phyloP scores from a whole-genome alignment of 768 basidiomycete genomes.

The Mycena pura region DNA sequence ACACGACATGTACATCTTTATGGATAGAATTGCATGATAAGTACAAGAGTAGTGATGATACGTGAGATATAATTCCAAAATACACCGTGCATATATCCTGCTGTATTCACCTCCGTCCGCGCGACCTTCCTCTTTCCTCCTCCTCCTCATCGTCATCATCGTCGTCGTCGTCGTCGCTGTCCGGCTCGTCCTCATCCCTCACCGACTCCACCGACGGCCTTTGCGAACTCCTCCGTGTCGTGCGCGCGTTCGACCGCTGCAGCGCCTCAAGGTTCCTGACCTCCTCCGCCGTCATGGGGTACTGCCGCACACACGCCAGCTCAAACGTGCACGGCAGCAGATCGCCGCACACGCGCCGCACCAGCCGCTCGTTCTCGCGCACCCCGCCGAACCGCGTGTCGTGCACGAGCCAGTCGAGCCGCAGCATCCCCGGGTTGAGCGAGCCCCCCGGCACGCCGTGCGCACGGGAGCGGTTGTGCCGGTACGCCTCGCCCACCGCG shows the following conservation, averaged over 20 bases:
- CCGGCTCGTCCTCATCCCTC: conserved; percentile 12
- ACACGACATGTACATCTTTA: no score
- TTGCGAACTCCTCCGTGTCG: conserved; percentile 19
- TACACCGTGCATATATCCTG: background rate
- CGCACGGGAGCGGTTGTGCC: conserved; percentile 69
- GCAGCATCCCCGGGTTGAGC: conserved; percentile 66
- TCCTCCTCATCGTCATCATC: background rate
- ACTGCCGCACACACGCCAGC: conserved; percentile 56
- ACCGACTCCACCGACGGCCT: conserved; percentile 17
- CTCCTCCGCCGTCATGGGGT: conserved; percentile 58
- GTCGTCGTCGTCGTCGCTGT: background rate
- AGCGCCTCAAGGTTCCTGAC: conserved; percentile 52
- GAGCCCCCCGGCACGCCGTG: conserved; percentile 72
- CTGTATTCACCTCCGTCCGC: background rate
- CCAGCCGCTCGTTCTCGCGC: conserved; percentile 48
- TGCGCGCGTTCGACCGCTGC: conserved; percentile 35
- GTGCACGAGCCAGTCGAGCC: conserved; percentile 70
- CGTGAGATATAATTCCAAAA: conserved; percentile 14
- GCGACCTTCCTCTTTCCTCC: conserved; percentile 1
- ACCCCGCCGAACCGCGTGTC: conserved; percentile 72
- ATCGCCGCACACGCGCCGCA: conserved; percentile 53
- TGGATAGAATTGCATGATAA: no score
- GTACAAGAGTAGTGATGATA: conserved; percentile 19
- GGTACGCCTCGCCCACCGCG: conserved; percentile 59
- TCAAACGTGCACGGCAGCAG: conserved; percentile 65